phyloP scores from a whole-genome alignment of 2,329 filamentous ascomycete genomes.

The Keithomyces neogunnii region DNA sequence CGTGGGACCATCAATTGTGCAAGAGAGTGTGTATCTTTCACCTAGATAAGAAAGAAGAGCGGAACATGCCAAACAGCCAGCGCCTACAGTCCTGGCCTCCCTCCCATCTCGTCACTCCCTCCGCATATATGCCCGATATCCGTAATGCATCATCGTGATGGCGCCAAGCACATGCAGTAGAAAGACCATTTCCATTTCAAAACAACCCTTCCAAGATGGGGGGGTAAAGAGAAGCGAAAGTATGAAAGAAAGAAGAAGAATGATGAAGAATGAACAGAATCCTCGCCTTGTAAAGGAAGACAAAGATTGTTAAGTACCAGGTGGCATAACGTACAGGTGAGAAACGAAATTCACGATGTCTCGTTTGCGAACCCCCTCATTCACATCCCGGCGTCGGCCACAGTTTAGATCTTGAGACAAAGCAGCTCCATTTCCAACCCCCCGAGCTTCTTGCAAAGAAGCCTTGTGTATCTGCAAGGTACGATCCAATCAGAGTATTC shows the following conservation, averaged over 20 bases:
- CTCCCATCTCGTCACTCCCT: conserved; percentile 7
- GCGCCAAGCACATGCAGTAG: conserved; percentile 10
- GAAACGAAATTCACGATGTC: conserved; percentile 19
- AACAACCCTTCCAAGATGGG: background rate
- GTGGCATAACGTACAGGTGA: conserved; percentile 26
- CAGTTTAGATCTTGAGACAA: background rate
- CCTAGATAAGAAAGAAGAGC: conserved; percentile 1
- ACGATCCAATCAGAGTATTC: background rate
- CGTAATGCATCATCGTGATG: conserved; percentile 11
- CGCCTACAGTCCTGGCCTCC: conserved; percentile 5
- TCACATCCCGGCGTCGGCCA: background rate
- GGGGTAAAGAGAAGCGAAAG: background rate
- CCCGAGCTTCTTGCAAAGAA: background rate
- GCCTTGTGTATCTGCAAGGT: background rate
- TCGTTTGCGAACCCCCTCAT: conserved; percentile 3
- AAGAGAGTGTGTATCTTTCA: background rate
- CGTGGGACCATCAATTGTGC: conserved; percentile 1
- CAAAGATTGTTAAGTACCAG: conserved; percentile 23
- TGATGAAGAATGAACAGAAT: conserved; percentile 5
- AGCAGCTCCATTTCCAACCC: background rate
- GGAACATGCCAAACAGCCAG: conserved; percentile 8
- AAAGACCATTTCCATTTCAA: background rate
- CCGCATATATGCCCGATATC: conserved; percentile 5
- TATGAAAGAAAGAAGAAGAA: background rate
- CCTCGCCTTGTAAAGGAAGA: conserved; percentile 12